Evolutionary conservation across 1,284 basidiomycete genomes (phyloP).

Genomic region (Sporisorium scitamineum): DNA sequence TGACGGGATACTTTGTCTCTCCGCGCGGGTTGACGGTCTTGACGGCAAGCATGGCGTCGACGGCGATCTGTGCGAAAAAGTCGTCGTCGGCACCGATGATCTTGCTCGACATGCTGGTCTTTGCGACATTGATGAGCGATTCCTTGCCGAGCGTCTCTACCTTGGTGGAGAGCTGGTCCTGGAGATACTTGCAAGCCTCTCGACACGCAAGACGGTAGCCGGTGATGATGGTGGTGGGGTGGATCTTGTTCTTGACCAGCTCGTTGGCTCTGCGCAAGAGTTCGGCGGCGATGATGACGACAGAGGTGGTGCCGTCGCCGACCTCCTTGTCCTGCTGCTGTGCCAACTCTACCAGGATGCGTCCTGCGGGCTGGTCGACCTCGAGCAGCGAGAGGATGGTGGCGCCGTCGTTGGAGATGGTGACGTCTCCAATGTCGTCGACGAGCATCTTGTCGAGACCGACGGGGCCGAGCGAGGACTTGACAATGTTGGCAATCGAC

Average conservation of each 20-base stretch:
- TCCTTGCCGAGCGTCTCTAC: conserved; percentile 92
- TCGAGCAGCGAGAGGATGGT: conserved; percentile 93
- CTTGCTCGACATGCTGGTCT: conserved; percentile 99
- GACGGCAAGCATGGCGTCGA: conserved; percentile 98
- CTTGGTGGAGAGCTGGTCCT: conserved; percentile 95
- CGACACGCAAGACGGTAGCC: conserved; percentile 96
- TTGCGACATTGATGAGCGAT: conserved; percentile 93
- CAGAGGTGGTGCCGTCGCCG: conserved; percentile 98
- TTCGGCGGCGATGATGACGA: conserved; percentile 97
- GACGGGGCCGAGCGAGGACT: conserved; percentile 93
- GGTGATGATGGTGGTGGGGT: conserved; percentile 99
- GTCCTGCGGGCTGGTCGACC: conserved; percentile 89
- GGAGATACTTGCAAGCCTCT: conserved; percentile 98
- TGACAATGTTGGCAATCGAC: conserved; percentile 96
- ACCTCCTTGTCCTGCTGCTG: conserved; percentile 99
- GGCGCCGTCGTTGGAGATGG: conserved; percentile 99
- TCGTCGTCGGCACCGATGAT: conserved; percentile 98
- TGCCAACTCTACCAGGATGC: conserved; percentile 96
- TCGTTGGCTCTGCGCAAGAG: conserved; percentile 95
- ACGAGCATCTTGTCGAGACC: conserved; percentile 81
- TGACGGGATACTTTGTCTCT: conserved; percentile 98
- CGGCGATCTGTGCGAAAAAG: conserved; percentile 96
- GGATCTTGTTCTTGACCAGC: conserved; percentile 97
- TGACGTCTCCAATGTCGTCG: conserved; percentile 99
- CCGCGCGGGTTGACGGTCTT: conserved; percentile 93